Conservation (phyloP, 1,284 basidiomycete genomes). For the Erythrobasidium hasegawianum region DNA sequence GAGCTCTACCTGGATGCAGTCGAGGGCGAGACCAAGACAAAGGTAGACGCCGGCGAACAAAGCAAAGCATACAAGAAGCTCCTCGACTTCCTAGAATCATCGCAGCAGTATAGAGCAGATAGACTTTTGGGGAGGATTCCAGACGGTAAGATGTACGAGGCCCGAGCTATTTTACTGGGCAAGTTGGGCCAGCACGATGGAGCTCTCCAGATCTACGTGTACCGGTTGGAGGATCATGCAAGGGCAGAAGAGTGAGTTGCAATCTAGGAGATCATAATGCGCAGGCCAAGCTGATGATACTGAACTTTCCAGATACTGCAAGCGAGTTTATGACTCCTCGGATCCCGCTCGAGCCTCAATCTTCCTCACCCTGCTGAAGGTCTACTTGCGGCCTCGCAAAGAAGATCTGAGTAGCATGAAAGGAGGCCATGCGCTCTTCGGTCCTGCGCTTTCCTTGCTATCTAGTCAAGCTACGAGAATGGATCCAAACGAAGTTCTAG, state of each 20-base stretch:
- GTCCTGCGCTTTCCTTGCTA: constrained; percentile 78
- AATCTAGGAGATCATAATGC: neutral
- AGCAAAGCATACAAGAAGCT: constrained; percentile 61
- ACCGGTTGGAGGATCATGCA: constrained; percentile 70
- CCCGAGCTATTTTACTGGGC: constrained; percentile 83
- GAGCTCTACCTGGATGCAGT: constrained; percentile 75
- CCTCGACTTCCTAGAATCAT: constrained; percentile 69
- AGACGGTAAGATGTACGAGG: constrained; percentile 63
- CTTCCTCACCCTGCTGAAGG: constrained; percentile 77
- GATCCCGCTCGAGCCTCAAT: constrained; percentile 56
- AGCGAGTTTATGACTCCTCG: constrained; percentile 65
- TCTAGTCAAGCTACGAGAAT: constrained; percentile 74
- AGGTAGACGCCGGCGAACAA: neutral
- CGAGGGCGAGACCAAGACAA: neutral
- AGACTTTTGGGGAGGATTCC: constrained; percentile 69
- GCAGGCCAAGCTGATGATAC: no score
- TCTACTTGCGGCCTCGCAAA: constrained; percentile 71
- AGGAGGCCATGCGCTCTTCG: constrained; percentile 54
- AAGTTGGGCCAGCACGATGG: constrained; percentile 85
- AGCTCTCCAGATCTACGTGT: constrained; percentile 87
- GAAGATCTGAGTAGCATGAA: neutral
- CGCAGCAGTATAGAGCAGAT: constrained; percentile 70
- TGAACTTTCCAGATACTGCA: constrained; percentile 67
- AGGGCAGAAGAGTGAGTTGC: constrained; percentile 80
- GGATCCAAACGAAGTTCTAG: constrained; percentile 72